A percentile compares a stretch with the other conserved stretches of the same genome.
Conservation (phyloP, 371 early-diverging fungal species). For the Syncephalastrum racemosum region DNA sequence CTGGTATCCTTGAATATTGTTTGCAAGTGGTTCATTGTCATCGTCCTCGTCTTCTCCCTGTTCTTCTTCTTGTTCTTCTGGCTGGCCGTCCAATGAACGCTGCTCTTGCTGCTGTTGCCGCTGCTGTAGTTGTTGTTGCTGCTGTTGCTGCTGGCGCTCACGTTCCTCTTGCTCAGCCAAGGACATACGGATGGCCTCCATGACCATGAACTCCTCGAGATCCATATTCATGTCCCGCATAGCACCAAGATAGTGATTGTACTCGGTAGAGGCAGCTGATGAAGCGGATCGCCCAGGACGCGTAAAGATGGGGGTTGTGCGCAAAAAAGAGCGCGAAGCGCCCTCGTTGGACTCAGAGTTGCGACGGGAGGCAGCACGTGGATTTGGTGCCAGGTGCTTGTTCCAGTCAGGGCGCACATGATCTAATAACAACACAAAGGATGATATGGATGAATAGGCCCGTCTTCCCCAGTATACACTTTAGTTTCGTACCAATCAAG, state of each 20-base stretch:
- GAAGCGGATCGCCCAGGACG: constrained; percentile 44
- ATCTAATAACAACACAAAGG: constrained; percentile 38
- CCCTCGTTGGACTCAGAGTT: constrained; percentile 31
- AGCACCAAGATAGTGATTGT: constrained; percentile 44
- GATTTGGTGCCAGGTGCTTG: constrained; percentile 32
- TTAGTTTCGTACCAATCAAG: constrained; percentile 57
- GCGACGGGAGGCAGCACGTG: constrained; percentile 46
- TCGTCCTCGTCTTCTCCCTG: too few relatives aligned
- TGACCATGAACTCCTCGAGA: constrained; percentile 88
- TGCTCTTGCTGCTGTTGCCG: constrained; percentile 2
- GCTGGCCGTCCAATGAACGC: too few relatives aligned
- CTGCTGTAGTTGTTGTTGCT: constrained; percentile 1
- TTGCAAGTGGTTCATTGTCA: too few relatives aligned
- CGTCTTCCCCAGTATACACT: too few relatives aligned
- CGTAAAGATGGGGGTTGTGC: constrained; percentile 10
- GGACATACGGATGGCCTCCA: constrained; percentile 85
- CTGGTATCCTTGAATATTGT: too few relatives aligned
- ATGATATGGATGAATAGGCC: neutral
- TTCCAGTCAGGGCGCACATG: constrained; percentile 79
- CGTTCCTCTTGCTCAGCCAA: constrained; percentile 63
- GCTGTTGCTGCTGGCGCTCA: constrained; percentile 10
- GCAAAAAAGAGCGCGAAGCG: too few relatives aligned
- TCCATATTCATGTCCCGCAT: constrained; percentile 73
- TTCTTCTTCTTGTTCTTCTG: too few relatives aligned
- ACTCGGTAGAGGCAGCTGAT: constrained; percentile 52